Evolutionary conservation across 1,284 basidiomycete genomes (phyloP).

Genomic region (Puccinia triticina): DNA sequence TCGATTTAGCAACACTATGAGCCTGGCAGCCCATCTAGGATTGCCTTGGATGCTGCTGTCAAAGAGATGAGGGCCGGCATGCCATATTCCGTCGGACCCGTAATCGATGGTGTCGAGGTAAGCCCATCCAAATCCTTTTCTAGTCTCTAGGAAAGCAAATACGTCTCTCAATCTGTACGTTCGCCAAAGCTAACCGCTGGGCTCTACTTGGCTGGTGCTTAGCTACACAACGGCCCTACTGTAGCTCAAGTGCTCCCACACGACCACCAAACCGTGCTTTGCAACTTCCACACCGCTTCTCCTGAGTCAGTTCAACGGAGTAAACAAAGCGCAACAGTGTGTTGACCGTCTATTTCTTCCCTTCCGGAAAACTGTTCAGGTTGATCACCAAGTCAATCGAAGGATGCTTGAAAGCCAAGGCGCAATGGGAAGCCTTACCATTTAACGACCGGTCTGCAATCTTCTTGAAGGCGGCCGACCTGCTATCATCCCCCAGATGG

Average conservation of each 20-base stretch:
- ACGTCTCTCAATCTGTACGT: not conserved
- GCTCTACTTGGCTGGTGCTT: conserved; percentile 18
- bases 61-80: conserved; percentile 76
- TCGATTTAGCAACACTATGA: conserved; percentile 72
- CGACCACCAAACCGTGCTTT: conserved; percentile 78
- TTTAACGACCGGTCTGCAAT: conserved; percentile 97
- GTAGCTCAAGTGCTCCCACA: conserved; percentile 80
- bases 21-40: conserved; percentile 77
- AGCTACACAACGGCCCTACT: conserved; percentile 82
- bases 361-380: conserved; percentile 23
- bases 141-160: not conserved
- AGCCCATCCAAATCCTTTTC: conserved; percentile 57
- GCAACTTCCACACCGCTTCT: conserved; percentile 87
- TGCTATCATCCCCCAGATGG: conserved; percentile 64
- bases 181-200: not conserved
- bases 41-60: conserved; percentile 74
- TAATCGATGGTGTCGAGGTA: conserved; percentile 87
- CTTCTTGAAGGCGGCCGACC: conserved; percentile 74
- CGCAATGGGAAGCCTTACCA: conserved; percentile 86
- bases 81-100: conserved; percentile 87
- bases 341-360: not conserved
- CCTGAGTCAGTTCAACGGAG: conserved; percentile 62
- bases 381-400: conserved; percentile 79
- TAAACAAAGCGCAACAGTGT: not conserved
- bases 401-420: conserved; percentile 82